Evolutionary conservation across 2,329 filamentous ascomycete species (phyloP), one percentile per base, ranked within the genome.

Genomic region (Penicillium griseofulvum): DNA sequence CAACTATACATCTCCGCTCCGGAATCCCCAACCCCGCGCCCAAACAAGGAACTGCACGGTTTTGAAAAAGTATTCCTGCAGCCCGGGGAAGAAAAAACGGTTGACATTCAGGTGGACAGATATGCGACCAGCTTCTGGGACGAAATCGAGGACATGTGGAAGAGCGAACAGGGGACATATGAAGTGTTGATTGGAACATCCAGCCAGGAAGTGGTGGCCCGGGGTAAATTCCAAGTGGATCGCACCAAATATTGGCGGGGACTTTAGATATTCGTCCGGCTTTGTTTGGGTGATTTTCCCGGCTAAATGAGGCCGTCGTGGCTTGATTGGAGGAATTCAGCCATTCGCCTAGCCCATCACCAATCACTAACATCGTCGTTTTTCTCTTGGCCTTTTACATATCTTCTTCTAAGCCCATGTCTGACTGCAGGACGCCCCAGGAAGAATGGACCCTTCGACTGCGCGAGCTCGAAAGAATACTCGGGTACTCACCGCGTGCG

Each of bases 31-130:
- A 71, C 66, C 14, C 54, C 59, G 0, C 71, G 78, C 10, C 74
- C 78, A 6, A 58, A 60, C 28, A 77, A 76, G 62, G 76, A 79
- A 55, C 64, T 80, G 19, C 76, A 78, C 47, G 76, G 74, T 4
- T 80, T 80, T 53, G 59, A 70, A 19, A 80, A 79, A 55, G 72
- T 77, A 10, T 63, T 69, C 24, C 60, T 79, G 12, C 64, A 73
- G 34, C 62, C 73, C 0, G 72, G 74, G 2, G 70, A 74, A 45
- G 71, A 66, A 48, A 66, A 64, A 36, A 61, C 58, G 3, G 71
- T 69, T 2, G 55, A 63, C 28, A 65, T 76, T 4, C 54, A 49
- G 22, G 29, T 77, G 12, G 71, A 75, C 50, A 55, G 65, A 33
- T 67, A 73, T 29, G 74, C 73, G 12, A 72, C 70, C 10, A 75